Evolutionary conservation across 345 rosid species (phyloP).

Genomic region (Populus nigra): DNA sequence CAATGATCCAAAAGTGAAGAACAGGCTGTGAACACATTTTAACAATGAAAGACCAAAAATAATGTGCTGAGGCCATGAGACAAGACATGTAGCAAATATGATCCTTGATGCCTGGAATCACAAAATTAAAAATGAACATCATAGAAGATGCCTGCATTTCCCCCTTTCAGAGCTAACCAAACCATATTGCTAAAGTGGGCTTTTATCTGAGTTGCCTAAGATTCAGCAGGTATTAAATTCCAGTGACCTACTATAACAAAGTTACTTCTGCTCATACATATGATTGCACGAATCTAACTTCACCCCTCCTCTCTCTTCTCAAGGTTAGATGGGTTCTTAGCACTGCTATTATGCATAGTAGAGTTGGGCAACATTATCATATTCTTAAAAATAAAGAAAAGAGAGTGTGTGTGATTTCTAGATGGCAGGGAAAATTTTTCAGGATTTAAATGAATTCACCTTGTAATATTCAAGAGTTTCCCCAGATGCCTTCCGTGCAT

Average conservation of each 20-base stretch:
- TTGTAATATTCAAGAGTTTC: conserved; percentile 88
- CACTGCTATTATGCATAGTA: not conserved
- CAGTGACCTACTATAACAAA: not conserved
- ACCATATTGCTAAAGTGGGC: not conserved
- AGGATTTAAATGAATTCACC: conserved; percentile 36
- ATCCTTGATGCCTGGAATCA: not conserved
- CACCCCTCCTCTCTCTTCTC: too few relatives aligned
- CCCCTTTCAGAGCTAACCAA: not conserved
- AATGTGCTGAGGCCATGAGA: not conserved
- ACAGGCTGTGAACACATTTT: not conserved
- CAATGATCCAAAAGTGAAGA: not conserved
- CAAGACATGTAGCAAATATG: not conserved
- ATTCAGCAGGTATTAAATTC: not conserved
- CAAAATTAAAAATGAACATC: not conserved
- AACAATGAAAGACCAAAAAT: not conserved
- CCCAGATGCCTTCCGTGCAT: conserved; percentile 84
- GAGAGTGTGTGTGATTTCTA: not conserved
- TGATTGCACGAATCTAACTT: too few relatives aligned
- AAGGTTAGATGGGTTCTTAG: not conserved
- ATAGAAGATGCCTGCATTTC: not conserved
- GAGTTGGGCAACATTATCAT: not conserved
- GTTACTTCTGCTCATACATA: not conserved
- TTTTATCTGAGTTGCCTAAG: not conserved
- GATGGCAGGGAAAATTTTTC: not conserved
- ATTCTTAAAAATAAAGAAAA: not conserved